These are phyloP conservation scores for Aspergillus sp. DNA, from an alignment of 2,329 filamentous ascomycete species.

Conservation along the genomic window DNA sequence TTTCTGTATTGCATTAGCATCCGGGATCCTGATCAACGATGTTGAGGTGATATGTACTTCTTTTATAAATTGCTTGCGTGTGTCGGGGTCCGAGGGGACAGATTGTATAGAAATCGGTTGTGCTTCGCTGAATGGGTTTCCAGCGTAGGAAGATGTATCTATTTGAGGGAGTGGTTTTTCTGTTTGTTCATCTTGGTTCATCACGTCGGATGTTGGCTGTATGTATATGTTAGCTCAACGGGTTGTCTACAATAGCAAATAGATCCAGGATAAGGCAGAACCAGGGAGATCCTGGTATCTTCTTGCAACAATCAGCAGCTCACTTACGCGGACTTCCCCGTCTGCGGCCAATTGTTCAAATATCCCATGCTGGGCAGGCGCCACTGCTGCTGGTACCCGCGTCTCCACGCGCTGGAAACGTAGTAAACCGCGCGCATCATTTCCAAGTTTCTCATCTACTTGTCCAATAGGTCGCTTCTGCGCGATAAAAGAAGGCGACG, in stretches of 20 bases:
- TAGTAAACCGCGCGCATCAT: constrained; percentile 6
- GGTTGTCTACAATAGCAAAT: not conserved
- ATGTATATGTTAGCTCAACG: not conserved
- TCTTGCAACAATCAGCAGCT: not conserved
- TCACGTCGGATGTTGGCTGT: constrained; percentile 28
- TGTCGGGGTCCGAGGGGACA: constrained; percentile 40
- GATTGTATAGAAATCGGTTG: constrained; percentile 18
- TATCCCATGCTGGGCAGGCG: not conserved
- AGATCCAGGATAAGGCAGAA: not conserved
- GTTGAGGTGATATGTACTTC: constrained; percentile 34
- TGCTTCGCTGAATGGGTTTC: not conserved
- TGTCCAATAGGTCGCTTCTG: constrained; percentile 48
- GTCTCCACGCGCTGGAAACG: constrained; percentile 10
- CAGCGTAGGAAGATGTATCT: constrained; percentile 16
- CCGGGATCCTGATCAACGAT: constrained; percentile 11
- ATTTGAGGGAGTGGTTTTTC: constrained; percentile 18
- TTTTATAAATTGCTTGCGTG: constrained; percentile 47
- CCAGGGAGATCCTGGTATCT: not conserved
- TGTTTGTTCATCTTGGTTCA: constrained; percentile 24
- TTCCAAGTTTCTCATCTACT: constrained; percentile 35
- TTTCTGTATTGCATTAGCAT: constrained; percentile 38
- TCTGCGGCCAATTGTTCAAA: not conserved
- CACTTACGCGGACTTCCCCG: not conserved
- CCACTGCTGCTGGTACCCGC: constrained; percentile 1
- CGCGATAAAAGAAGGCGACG: constrained; percentile 40